Percentiles rank a stretch among this genome's conserved stretches.
Evolutionary conservation across 2,329 filamentous ascomycete genomes (phyloP).

Genomic region (Daldinia eschscholtzii): DNA sequence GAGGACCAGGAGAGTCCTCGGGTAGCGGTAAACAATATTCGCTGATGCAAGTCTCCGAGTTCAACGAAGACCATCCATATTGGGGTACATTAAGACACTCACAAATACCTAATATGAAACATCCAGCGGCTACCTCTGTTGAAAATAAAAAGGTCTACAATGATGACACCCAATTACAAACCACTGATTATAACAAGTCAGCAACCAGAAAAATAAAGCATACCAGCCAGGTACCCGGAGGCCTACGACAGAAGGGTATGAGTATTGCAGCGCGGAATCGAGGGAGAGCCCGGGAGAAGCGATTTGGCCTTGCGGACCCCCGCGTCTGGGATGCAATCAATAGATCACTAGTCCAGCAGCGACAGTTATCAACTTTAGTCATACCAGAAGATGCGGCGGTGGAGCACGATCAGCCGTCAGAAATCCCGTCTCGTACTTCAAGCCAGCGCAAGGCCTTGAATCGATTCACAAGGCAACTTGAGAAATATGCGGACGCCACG

Average conservation of each 20-base stretch:
- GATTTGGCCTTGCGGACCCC: constrained; percentile 54
- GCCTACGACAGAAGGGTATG: constrained; percentile 29
- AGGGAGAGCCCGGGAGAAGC: constrained; percentile 47
- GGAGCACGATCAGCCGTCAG: constrained; percentile 23
- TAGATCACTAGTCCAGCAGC: constrained; percentile 61
- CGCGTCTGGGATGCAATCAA: constrained; percentile 60
- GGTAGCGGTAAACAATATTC: constrained; percentile 40
- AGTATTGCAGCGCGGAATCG: constrained; percentile 27
- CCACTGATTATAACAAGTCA: neutral
- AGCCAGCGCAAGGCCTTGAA: constrained; percentile 60
- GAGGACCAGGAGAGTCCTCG: constrained; percentile 38
- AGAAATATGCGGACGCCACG: constrained; percentile 57
- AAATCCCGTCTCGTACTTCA: constrained; percentile 57
- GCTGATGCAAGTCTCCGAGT: constrained; percentile 47
- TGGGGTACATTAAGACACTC: constrained; percentile 48
- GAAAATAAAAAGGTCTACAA: constrained; percentile 7
- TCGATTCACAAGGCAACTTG: constrained; percentile 57
- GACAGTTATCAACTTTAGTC: constrained; percentile 56
- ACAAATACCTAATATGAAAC: constrained; percentile 30
- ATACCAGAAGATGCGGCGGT: constrained; percentile 38
- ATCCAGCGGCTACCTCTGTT: neutral
- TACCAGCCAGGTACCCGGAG: constrained; percentile 8
- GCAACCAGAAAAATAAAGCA: constrained; percentile 5
- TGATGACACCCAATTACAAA: constrained; percentile 2
- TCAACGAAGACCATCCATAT: constrained; percentile 45